phyloP scores from a whole-genome alignment of 495 filamentous ascomycete species.

The Trichoderma asperelloides region DNA sequence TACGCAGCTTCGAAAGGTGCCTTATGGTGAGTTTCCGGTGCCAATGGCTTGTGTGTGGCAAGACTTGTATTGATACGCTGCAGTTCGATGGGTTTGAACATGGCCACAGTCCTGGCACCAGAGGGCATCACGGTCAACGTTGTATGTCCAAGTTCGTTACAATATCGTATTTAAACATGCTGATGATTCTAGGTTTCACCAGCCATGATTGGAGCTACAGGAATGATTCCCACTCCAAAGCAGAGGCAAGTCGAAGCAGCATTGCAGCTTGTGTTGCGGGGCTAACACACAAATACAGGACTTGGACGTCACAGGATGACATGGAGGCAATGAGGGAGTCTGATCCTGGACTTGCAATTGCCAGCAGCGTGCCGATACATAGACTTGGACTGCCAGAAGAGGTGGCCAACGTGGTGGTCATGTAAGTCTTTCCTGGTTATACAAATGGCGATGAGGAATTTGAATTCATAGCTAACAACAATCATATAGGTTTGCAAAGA shows the following conservation, averaged over 20 bases:
- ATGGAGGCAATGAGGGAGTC: not conserved
- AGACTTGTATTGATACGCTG: not conserved
- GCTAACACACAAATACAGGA: not conserved
- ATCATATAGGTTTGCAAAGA: not conserved
- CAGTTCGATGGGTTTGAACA: constrained; percentile 8
- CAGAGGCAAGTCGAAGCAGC: not conserved
- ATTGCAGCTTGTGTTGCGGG: not conserved
- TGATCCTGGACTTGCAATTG: constrained; percentile 7
- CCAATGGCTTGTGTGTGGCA: not conserved
- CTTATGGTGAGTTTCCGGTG: not conserved
- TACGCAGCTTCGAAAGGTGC: constrained; percentile 8
- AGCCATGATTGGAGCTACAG: constrained; percentile 9
- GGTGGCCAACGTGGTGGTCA: not conserved
- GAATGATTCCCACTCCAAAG: constrained; percentile 11
- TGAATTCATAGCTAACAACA: not conserved
- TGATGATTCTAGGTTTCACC: not conserved
- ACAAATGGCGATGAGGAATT: not conserved
- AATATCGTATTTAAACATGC: not conserved
- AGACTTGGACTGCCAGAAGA: not conserved
- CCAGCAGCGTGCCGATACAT: not conserved
- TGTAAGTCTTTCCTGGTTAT: not conserved
- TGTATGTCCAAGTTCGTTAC: not conserved
- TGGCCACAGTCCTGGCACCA: not conserved
- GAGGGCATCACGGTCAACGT: constrained; percentile 9
- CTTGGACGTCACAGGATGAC: not conserved